Conservation (phyloP, 2,329 filamentous ascomycete genomes). For the Epichloe scottii region DNA sequence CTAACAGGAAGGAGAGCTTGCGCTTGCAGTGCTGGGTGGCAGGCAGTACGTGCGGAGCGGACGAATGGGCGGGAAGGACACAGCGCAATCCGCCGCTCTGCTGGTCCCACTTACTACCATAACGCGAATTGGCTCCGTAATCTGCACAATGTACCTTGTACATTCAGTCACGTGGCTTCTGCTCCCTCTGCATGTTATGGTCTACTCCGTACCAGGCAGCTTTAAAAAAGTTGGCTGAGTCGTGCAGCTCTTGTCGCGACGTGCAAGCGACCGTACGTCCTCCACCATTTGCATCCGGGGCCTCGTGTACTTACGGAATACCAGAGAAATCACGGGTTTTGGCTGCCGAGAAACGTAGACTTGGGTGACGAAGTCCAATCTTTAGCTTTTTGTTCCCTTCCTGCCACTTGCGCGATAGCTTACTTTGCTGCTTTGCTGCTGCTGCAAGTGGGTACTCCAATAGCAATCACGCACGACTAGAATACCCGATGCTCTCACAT, state of each 20-base stretch:
- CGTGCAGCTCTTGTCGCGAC: constrained; percentile 6
- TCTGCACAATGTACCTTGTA: not conserved
- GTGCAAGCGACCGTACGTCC: not conserved
- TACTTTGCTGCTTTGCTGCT: not conserved
- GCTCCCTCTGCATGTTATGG: constrained; percentile 10
- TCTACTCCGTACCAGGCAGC: constrained; percentile 16
- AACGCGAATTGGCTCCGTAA: not conserved
- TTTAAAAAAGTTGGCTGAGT: constrained; percentile 10
- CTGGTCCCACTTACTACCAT: not conserved
- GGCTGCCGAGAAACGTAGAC: not conserved
- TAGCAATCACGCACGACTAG: not conserved
- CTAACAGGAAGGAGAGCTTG: constrained; percentile 7
- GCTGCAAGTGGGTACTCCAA: not conserved
- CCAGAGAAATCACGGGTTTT: not conserved
- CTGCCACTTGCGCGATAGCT: not conserved
- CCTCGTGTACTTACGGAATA: not conserved
- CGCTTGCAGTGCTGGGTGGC: not conserved
- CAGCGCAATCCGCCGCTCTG: too few species aligned
- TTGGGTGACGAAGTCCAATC: not conserved
- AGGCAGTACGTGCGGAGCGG: not conserved
- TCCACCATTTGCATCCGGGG: not conserved
- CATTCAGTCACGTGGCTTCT: constrained; percentile 5
- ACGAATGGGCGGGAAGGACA: too few species aligned
- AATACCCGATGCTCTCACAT: not conserved
- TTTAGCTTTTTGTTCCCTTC: not conserved